phyloP scores from a whole-genome alignment of 257 asterid genomes.

The Marsdenia floribunda region DNA sequence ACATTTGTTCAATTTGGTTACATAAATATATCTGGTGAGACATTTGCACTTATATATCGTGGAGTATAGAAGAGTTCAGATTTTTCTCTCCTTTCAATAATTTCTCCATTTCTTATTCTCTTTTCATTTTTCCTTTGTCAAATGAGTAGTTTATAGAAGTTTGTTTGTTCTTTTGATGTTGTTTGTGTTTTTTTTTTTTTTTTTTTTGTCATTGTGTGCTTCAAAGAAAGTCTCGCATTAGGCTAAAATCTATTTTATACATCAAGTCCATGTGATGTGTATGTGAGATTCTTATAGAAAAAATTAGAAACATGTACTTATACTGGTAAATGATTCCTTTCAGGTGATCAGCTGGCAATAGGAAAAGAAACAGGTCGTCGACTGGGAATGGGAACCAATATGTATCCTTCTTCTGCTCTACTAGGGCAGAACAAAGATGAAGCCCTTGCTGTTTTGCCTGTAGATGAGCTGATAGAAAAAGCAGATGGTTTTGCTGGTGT shows the following conservation, averaged over 20 bases:
- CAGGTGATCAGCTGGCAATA: constrained; percentile 81
- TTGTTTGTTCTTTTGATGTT: background rate
- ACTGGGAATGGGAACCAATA: constrained; percentile 85
- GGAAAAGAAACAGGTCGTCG: constrained; percentile 80
- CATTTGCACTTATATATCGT: background rate
- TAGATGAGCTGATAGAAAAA: constrained; percentile 66
- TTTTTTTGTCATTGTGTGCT: background rate
- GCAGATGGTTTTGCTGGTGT: constrained; percentile 94
- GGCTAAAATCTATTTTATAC: background rate
- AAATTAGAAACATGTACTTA: background rate
- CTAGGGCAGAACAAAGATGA: constrained; percentile 60
- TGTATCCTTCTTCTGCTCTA: constrained; percentile 80
- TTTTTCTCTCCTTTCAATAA: background rate
- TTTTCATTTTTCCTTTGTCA: background rate
- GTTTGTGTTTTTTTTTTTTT: background rate
- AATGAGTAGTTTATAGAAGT: background rate
- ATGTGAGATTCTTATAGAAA: background rate
- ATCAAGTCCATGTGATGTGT: background rate
- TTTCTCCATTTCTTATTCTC: background rate
- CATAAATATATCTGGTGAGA: background rate
- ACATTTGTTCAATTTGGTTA: background rate
- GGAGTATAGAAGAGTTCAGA: background rate
- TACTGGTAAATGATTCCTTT: background rate
- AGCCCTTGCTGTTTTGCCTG: constrained; percentile 46
- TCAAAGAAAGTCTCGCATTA: background rate